Evolutionary conservation across 2,329 filamentous ascomycete species (phyloP), one percentile per base, ranked within the genome.

Genomic region (Dactylellina haptotyla): DNA sequence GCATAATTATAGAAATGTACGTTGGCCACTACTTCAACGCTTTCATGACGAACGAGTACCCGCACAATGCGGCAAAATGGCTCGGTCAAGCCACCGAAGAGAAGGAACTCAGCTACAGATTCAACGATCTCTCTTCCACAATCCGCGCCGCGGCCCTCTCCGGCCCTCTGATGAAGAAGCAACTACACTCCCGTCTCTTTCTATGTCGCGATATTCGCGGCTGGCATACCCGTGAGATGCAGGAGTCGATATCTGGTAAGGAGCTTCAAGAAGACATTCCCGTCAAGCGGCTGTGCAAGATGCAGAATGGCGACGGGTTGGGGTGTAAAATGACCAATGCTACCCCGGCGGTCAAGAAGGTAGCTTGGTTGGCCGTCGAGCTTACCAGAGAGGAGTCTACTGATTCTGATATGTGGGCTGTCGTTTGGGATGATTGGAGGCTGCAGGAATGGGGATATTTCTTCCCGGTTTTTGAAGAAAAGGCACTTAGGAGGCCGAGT

Each of bases 1-100:
- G 14, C 20, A 9, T 16, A 43, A 32, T 8, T 6, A 30, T 37
- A 67, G 63, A 67, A 45, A 59, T 67, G 23, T 67, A 59, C 18
- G 45, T 53, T 12, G 25, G 25, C n/a, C 34, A 59, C n/a, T 67
- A 67, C 63, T 59, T 67, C 23, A 67, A 59, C 26, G 53, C 63
- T 18, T 67, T 67, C 43, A 67, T 67, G 63, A 45, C 53, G 6
- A 67, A 34, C 9, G 63, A 67, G 25, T 67, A 59, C 63, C 63
- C 63, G 6, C 63, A 67, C 28, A 41, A 67, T 37, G 54, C 63
- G 16, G 32, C 63, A 20, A 34, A 48, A 12, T 67, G 63, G 63
- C 14, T 67, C 16, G 46, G 14, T 10, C 6, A 51, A 45, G 43
- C 63, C 32, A 4, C 16, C 9, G 48, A 58, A 18, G 53, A 45